A percentile compares a stretch with the other conserved stretches of the same genome.
Conservation (phyloP, 139 green algal species). For the Volvox africanus region DNA sequence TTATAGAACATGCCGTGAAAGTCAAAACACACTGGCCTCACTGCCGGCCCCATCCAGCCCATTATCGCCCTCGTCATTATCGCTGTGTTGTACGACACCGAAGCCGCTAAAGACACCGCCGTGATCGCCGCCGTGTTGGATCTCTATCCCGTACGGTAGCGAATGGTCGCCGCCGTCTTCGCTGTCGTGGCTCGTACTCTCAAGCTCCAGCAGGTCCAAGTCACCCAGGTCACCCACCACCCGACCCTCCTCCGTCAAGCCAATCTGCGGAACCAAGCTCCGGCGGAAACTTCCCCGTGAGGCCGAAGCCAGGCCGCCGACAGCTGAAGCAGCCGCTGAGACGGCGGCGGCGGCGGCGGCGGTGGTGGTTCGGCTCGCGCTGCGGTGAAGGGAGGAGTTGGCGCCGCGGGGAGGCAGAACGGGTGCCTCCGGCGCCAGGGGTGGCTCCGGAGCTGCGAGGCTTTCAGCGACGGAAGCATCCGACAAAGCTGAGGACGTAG, state of each 20-base stretch:
- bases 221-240: slow-evolving; percentile 17
- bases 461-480: slow-evolving; percentile 17
- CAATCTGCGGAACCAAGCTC: neutral
- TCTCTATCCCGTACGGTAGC: neutral
- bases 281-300: neutral
- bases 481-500: slow-evolving; percentile 6
- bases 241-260: neutral
- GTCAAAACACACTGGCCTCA: slow-evolving; percentile 26
- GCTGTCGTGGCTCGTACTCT: neutral
- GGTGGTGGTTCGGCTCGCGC: neutral
- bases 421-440: neutral
- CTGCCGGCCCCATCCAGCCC: neutral
- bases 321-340: neutral
- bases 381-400: neutral
- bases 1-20: no score
- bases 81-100: neutral
- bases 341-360: neutral
- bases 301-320: neutral
- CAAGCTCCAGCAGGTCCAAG: slow-evolving; percentile 28
- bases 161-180: neutral
- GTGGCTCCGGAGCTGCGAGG: neutral
- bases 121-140: neutral
- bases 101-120: neutral
- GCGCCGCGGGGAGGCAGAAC: neutral
- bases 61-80: neutral